Evolutionary conservation across 2,329 filamentous ascomycete species (phyloP).

Genomic region (Cercospora sp.): DNA sequence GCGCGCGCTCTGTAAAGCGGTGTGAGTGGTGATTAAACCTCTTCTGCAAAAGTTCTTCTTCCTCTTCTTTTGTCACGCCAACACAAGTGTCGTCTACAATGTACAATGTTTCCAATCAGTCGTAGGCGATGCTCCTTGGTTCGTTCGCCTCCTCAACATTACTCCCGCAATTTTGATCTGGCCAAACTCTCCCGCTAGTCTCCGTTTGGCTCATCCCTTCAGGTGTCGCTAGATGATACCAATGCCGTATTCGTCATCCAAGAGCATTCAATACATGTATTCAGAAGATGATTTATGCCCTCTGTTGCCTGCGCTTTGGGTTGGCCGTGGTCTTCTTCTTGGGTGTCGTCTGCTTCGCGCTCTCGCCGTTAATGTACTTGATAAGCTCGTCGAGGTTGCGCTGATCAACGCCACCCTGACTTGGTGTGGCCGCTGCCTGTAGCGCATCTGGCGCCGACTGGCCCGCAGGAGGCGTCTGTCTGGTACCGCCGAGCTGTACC

Average conservation of each 20-base stretch:
- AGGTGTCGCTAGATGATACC: not conserved
- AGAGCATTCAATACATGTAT: not conserved
- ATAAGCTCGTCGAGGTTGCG: constrained; percentile 91
- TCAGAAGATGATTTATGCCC: constrained; percentile 12
- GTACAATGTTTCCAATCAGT: not conserved
- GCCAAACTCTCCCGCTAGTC: not conserved
- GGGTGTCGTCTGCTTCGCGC: constrained; percentile 43
- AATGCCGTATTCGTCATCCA: not conserved
- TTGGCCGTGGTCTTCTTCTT: constrained; percentile 53
- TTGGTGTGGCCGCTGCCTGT: constrained; percentile 12
- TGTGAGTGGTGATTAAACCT: not conserved
- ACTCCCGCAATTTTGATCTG: not conserved
- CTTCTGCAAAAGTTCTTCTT: not conserved
- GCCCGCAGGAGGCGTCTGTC: constrained; percentile 61
- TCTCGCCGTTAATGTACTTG: constrained; percentile 84
- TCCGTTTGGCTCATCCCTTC: not conserved
- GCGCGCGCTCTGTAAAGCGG: not conserved
- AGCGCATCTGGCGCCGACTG: constrained; percentile 22
- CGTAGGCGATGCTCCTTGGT: not conserved
- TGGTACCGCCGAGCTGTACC: constrained; percentile 55
- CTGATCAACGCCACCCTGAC: constrained; percentile 45
- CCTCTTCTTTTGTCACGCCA: not conserved
- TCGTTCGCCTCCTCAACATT: not conserved
- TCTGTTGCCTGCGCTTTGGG: constrained; percentile 43
- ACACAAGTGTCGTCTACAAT: not conserved